Conservation (phyloP, 805 yeast genomes). For the Starmera quercuum region DNA sequence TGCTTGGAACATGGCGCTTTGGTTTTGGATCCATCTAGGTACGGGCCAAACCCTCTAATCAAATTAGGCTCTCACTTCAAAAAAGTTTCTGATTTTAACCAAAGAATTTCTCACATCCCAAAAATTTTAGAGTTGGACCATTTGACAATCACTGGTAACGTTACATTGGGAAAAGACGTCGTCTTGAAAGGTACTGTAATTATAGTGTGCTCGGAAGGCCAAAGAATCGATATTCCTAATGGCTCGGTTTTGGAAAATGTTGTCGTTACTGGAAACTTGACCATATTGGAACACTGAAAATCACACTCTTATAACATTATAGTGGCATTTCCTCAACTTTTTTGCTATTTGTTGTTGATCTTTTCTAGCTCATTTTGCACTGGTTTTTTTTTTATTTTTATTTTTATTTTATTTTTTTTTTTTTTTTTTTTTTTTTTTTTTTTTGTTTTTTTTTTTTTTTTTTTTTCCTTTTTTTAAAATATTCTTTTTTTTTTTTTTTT, state of each 20-base stretch:
- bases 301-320: not conserved
- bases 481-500: too few relatives aligned
- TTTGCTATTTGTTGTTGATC: not conserved
- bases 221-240: slow-evolving; percentile 94
- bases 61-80: slow-evolving; percentile 96
- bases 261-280: slow-evolving; percentile 93
- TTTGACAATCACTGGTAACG: slow-evolving; percentile 96
- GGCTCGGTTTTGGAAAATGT: slow-evolving; percentile 94
- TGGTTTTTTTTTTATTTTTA: not conserved
- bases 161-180: slow-evolving; percentile 80
- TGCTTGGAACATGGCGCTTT: slow-evolving; percentile 87
- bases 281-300: slow-evolving; percentile 78
- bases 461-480: not conserved
- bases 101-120: slow-evolving; percentile 92
- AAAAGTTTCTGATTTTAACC: slow-evolving; percentile 86
- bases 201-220: slow-evolving; percentile 95
- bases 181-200: slow-evolving; percentile 95
- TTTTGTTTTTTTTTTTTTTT: not conserved
- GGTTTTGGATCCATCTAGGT: slow-evolving; percentile 75
- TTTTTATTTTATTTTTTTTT: not conserved
- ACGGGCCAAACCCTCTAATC: slow-evolving; percentile 87
- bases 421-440: not conserved
- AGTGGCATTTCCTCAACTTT: not conserved
- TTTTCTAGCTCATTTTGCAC: not conserved
- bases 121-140: slow-evolving; percentile 94